phyloP scores from a whole-genome alignment of 108 stramenopile species.

The Thalassiosira profunda region DNA sequence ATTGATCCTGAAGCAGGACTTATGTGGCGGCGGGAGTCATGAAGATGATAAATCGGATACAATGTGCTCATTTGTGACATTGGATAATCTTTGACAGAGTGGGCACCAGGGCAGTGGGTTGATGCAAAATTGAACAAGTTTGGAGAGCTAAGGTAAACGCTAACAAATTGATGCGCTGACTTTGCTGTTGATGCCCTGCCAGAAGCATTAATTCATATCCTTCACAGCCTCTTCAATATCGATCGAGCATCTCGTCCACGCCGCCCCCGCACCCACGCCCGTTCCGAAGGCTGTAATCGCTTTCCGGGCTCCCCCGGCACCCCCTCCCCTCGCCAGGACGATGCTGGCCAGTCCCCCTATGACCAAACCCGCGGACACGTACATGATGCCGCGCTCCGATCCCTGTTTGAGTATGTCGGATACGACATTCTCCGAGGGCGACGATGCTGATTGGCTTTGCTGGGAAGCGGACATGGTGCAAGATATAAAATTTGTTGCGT shows the following conservation, averaged over 20 bases:
- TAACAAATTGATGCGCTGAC: too few relatives aligned
- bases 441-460: slow-evolving; percentile 17
- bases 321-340: slow-evolving; percentile 49
- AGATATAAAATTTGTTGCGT: too few relatives aligned
- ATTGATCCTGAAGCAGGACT: too few relatives aligned
- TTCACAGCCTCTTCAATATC: slow-evolving; percentile 56
- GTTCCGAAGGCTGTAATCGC: slow-evolving; percentile 52
- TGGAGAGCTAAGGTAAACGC: too few relatives aligned
- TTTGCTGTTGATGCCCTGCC: too few relatives aligned
- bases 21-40: too few relatives aligned
- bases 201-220: slow-evolving; percentile 39
- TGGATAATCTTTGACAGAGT: too few relatives aligned
- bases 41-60: too few relatives aligned
- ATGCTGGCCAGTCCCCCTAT: slow-evolving; percentile 52
- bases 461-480: slow-evolving; percentile 18
- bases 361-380: slow-evolving; percentile 48
- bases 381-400: slow-evolving; percentile 42
- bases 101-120: too few relatives aligned
- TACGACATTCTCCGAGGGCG: slow-evolving; percentile 39
- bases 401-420: slow-evolving; percentile 52
- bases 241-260: slow-evolving; percentile 54
- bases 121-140: too few relatives aligned
- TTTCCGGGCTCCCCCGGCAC: slow-evolving; percentile 46
- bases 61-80: too few relatives aligned
- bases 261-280: slow-evolving; percentile 50